A percentile compares a stretch with the other conserved stretches of the same genome.
Evolutionary conservation across 805 yeast species (phyloP).

Genomic region (Barnettozyma vustinii): DNA sequence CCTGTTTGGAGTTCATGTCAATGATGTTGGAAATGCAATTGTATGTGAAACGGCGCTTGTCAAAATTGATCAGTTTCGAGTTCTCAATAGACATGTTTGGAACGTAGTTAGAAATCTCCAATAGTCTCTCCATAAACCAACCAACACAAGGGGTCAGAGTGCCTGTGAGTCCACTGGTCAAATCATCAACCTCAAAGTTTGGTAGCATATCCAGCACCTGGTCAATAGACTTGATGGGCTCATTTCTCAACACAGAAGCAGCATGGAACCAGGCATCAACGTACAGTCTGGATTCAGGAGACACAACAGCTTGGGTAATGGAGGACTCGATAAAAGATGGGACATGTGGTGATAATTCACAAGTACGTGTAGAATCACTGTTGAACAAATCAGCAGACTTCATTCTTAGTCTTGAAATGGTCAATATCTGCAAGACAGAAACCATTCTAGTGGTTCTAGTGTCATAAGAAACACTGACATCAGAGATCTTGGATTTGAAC

Average conservation of each 20-base stretch:
- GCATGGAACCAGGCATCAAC: slow-evolving; percentile 67
- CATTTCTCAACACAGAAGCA: slow-evolving; percentile 13
- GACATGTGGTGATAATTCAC: slow-evolving; percentile 41
- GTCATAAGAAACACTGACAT: slow-evolving; percentile 48
- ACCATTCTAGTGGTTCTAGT: slow-evolving; percentile 67
- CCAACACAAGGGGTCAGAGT: slow-evolving; percentile 82
- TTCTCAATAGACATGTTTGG: slow-evolving; percentile 72
- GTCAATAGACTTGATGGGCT: slow-evolving; percentile 27
- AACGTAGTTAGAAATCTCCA: slow-evolving; percentile 70
- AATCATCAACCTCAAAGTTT: slow-evolving; percentile 29
- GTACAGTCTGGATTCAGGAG: slow-evolving; percentile 76
- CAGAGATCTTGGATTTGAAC: slow-evolving; percentile 59
- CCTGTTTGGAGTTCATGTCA: slow-evolving; percentile 32
- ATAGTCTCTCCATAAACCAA: slow-evolving; percentile 77
- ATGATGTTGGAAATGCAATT: slow-evolving; percentile 52
- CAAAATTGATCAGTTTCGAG: slow-evolving; percentile 71
- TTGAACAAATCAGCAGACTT: slow-evolving; percentile 40
- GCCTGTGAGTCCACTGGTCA: slow-evolving; percentile 28
- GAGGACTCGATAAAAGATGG: slow-evolving; percentile 88
- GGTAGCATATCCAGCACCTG: slow-evolving; percentile 30
- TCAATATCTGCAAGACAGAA: slow-evolving; percentile 58
- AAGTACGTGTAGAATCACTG: slow-evolving; percentile 10
- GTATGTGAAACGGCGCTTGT: slow-evolving; percentile 68
- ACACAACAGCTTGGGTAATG: slow-evolving; percentile 61
- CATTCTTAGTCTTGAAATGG: slow-evolving; percentile 67